These are phyloP conservation scores for Alternaria dauci DNA, from an alignment of 2,329 filamentous ascomycete genomes.

Conservation along the genomic window DNA sequence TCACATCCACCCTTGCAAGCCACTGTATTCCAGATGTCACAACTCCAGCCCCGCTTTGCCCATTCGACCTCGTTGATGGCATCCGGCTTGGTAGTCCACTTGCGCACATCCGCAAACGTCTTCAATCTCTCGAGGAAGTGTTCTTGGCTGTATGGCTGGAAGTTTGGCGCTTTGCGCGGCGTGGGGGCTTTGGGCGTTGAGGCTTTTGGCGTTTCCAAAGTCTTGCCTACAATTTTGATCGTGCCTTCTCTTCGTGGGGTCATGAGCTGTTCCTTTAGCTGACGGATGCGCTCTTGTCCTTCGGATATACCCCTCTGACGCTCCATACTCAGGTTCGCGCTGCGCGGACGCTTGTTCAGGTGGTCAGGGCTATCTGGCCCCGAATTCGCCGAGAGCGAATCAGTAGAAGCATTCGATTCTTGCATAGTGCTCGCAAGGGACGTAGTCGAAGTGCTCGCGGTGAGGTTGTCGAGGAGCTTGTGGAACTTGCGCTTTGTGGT, in stretches of 20 bases:
- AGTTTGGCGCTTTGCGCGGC: constrained; percentile 66
- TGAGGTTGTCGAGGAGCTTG: constrained; percentile 64
- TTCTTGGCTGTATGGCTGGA: constrained; percentile 84
- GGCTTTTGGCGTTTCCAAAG: constrained; percentile 33
- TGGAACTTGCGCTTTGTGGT: constrained; percentile 87
- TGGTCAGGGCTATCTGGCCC: constrained; percentile 39
- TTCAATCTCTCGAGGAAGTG: constrained; percentile 82
- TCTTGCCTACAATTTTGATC: constrained; percentile 42
- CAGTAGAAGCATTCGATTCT: constrained; percentile 47
- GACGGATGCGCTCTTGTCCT: constrained; percentile 41
- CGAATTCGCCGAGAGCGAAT: constrained; percentile 38
- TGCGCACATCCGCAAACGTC: constrained; percentile 88
- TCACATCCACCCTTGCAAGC: constrained; percentile 82
- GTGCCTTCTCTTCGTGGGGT: constrained; percentile 39
- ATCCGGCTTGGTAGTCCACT: constrained; percentile 93
- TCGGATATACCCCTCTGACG: constrained; percentile 38
- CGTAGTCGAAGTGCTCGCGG: constrained; percentile 60
- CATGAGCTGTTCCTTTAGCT: constrained; percentile 45
- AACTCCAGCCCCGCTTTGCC: constrained; percentile 93
- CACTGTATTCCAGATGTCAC: constrained; percentile 76
- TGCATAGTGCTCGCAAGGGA: constrained; percentile 48
- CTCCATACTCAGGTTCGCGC: constrained; percentile 41
- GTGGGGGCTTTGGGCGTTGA: constrained; percentile 36
- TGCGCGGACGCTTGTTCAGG: constrained; percentile 46
- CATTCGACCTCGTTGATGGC: constrained; percentile 88